A percentile compares a stretch with the other conserved stretches of the same genome.
These are phyloP conservation scores for Wallacemonas sp. DNA, from an alignment of 208 protist genomes.

Conservation along the genomic window DNA sequence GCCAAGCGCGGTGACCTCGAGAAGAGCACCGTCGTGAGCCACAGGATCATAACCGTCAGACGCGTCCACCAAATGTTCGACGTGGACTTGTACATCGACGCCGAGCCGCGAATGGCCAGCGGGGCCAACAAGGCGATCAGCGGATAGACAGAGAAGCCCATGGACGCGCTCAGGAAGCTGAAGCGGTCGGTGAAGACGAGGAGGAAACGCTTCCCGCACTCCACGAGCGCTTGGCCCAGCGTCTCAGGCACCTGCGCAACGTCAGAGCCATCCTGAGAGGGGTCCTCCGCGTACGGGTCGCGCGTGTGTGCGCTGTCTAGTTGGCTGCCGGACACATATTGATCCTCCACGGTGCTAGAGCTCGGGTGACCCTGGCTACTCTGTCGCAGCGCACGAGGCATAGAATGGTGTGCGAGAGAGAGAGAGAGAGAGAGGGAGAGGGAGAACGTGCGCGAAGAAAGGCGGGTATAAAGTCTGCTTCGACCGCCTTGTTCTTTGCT, in stretches of 20 bases:
- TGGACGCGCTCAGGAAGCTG: background rate
- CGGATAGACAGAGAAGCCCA: slow-evolving; percentile 5
- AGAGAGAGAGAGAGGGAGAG: too few species aligned
- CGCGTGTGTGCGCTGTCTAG: too few species aligned
- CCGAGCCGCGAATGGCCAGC: background rate
- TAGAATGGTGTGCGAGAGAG: too few species aligned
- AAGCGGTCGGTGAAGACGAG: slow-evolving; percentile 8
- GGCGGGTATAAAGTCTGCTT: too few species aligned
- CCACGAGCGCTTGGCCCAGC: background rate
- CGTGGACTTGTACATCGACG: background rate
- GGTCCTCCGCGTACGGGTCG: background rate
- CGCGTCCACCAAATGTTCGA: slow-evolving; percentile 2
- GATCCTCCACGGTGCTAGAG: too few species aligned
- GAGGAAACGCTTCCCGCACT: slow-evolving; percentile 5
- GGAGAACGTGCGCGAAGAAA: too few species aligned
- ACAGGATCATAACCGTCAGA: background rate
- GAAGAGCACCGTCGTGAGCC: background rate
- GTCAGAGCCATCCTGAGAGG: background rate
- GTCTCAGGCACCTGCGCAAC: background rate
- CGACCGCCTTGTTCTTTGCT: too few species aligned
- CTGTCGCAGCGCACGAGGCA: too few species aligned
- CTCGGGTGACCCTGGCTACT: too few species aligned
- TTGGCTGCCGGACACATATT: too few species aligned
- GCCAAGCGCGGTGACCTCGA: background rate
- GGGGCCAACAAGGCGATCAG: slow-evolving; percentile 6